Evolutionary conservation across 306 rosid species (phyloP), one percentile per base, ranked within the genome.

Genomic region (Coriaria nepalensis): DNA sequence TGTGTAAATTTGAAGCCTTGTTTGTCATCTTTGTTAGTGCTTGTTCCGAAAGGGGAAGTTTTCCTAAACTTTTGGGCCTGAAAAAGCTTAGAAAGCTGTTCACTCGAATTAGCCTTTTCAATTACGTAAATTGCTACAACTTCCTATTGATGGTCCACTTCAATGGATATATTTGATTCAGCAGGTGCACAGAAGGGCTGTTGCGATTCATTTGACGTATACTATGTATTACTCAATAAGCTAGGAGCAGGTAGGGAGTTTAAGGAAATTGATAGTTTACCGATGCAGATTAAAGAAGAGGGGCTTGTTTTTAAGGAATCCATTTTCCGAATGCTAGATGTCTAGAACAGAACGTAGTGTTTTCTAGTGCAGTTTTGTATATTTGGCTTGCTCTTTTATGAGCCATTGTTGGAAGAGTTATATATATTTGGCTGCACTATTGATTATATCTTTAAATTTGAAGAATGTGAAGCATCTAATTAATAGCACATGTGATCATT

Each of bases 21-120:
- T 20, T 20, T 20, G 3, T 20, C 29, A 20, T 20, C 1, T 20
- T 20, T 20, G 29, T 20, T 20, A 1, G 29, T 20, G 3, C 29
- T 20, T 20, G 29, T 20, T 20, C 69, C 0, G 92, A 81, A 51
- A 85, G 98, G 98, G 92, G 75, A 63, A 85, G 62, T 58, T 49
- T 90, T n/a, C 80, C 81, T 33, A 76, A 77, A 65, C 98, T 95
- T 7, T 90, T 77, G 55, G 94, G 73, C 70, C 79, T 81, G 37
- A 60, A 75, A 56, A 79, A 81, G 56, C 98, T 81, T 52, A 69
- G 61, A 54, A 73, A 71, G 54, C 72, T 82, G 4, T 72, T 69
- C 15, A 57, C 59, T 66, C 65, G 38, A 49, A 71, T 90, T 42
- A 66, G 81, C 62, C 98, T 38, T 36, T 52, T 61, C 87, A 90